These are phyloP conservation scores for Acmispon strigosus DNA, from an alignment of 306 rosid genomes.

Conservation along the genomic window DNA sequence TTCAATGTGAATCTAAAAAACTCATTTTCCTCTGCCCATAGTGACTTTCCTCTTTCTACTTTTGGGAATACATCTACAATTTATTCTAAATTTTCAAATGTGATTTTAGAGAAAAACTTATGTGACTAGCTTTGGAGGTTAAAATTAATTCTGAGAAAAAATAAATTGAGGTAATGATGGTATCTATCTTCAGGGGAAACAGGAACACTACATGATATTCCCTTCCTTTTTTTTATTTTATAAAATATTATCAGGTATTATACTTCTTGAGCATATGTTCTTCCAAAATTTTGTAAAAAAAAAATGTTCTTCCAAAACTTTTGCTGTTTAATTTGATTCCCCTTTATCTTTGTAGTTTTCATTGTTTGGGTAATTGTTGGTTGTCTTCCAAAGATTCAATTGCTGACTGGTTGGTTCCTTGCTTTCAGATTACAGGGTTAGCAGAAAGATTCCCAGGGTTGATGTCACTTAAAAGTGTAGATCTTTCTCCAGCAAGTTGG, in stretches of 20 bases:
- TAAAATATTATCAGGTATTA: neutral
- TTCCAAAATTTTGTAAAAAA: constrained; percentile 15
- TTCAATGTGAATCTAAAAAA: constrained; percentile 11
- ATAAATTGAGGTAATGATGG: too few species aligned
- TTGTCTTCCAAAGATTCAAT: too few species aligned
- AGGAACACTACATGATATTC: neutral
- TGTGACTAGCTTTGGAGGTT: too few species aligned
- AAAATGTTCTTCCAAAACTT: constrained; percentile 34
- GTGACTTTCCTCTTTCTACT: neutral
- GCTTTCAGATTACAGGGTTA: constrained; percentile 62
- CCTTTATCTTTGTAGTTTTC: constrained; percentile 3
- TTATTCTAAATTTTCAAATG: too few species aligned
- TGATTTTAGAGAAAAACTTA: too few species aligned
- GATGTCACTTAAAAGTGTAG: constrained; percentile 87
- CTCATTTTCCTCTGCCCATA: constrained; percentile 5
- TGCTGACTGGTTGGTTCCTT: neutral
- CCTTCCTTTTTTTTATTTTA: neutral
- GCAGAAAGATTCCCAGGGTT: constrained; percentile 82
- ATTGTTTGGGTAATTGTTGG: constrained; percentile 5
- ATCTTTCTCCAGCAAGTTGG: constrained; percentile 99
- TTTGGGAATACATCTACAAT: too few species aligned
- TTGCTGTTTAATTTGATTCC: neutral
- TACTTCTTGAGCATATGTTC: constrained; percentile 37
- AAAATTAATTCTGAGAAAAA: too few species aligned
- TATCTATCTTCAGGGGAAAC: constrained; percentile 14